Evolutionary conservation across 2,329 filamentous ascomycete species (phyloP), one percentile per base, ranked within the genome.

Genomic region (Lachnellula willkommii): DNA sequence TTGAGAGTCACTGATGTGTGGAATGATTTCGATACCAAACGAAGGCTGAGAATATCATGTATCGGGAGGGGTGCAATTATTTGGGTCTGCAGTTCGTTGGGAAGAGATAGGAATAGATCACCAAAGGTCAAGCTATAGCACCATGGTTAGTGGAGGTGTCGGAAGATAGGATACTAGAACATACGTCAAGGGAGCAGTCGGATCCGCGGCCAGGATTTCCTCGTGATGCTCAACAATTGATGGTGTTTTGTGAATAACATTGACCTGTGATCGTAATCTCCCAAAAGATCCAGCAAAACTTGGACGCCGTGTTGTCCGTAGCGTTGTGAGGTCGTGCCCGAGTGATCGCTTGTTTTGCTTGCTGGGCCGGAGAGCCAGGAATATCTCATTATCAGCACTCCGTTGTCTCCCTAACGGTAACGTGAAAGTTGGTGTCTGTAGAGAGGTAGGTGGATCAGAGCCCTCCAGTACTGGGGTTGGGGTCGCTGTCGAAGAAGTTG

Each of bases 71-170:
- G 77, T 2, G 80, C 77, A 50, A 86, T 79, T 60, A 87, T 79
- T 63, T 85, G 81, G 24, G 84, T 77, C 67, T 85, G 82, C 47
- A 87, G 70, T 68, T 87, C 83, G 57, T 77, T 82, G 2, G 83
- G 83, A 5, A 87, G 71, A 32, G 71, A 72, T 22, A 79, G 71
- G 59, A 87, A 84, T n/a, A 82, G 73, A 50, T 81, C 75, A 56
- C 82, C 78, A 45, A 85, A 77, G 1, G 79, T 74, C 4, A 76
- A 57, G 55, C 62, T 66, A 53, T 8, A 45, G n/a, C n/a, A 22
- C 11, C 20, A 14, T 37, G 22, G 45, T 65, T 52, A 65, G 60
- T 54, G n/a, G 4, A 1, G n/a, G 15, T 22, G 26, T 20, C 50
- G 7, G 14, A 9, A 45, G 1, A 12, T 39, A 26, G 5, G 49